phyloP scores from a whole-genome alignment of 208 protist genomes.

The Crithidia acanthocephali region DNA sequence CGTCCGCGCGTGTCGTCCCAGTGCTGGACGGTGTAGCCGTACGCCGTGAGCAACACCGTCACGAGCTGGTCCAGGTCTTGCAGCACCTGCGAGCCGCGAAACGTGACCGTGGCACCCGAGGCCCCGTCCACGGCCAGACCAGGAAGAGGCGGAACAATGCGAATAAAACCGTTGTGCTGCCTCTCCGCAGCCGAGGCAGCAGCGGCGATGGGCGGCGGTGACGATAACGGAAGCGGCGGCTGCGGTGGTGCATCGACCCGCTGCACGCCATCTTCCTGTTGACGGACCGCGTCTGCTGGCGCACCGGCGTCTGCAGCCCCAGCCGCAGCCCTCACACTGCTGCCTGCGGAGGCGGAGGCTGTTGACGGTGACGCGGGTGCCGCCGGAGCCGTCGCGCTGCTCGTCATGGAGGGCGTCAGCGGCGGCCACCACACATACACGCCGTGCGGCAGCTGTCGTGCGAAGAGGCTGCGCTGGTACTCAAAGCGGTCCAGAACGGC shows the following conservation, averaged over 20 bases:
- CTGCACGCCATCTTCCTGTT: no score
- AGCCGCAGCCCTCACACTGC: no score
- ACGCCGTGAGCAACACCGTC: slow-evolving; percentile 57
- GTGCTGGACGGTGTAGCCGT: slow-evolving; percentile 73
- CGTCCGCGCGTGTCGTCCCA: slow-evolving; percentile 59
- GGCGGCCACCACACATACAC: slow-evolving; percentile 69
- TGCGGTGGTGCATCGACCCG: no score
- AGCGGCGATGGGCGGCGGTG: background rate
- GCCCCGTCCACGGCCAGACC: slow-evolving; percentile 36
- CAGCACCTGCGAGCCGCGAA: slow-evolving; percentile 42
- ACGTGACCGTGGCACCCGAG: slow-evolving; percentile 22
- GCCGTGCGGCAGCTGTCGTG: slow-evolving; percentile 56
- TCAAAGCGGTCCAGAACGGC: slow-evolving; percentile 51
- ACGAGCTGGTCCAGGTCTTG: slow-evolving; percentile 63
- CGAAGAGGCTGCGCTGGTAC: slow-evolving; percentile 66
- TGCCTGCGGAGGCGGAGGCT: no score
- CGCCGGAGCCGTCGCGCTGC: no score
- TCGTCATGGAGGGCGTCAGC: background rate
- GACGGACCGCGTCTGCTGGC: no score
- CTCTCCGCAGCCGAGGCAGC: no score
- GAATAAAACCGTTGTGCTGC: background rate
- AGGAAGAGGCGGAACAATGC: slow-evolving; percentile 55
- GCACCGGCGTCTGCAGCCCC: no score
- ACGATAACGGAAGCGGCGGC: background rate
- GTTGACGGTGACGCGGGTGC: no score